These are phyloP conservation scores for Penicillium antarcticum DNA, from an alignment of 495 filamentous ascomycete genomes.

Conservation along the genomic window DNA sequence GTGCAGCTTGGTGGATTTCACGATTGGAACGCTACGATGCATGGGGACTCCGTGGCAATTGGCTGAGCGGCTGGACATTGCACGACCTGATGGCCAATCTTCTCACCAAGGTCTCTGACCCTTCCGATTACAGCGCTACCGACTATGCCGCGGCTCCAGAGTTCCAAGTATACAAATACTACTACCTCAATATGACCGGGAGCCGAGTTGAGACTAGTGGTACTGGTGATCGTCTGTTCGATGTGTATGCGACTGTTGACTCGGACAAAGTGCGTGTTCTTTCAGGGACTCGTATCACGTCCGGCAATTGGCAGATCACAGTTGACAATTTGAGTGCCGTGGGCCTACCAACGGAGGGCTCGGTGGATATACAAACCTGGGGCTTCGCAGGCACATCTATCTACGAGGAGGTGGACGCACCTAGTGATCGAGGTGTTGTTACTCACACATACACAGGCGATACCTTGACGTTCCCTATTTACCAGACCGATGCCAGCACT, in stretches of 20 bases:
- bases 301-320: conserved; percentile 32
- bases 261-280: conserved; percentile 27
- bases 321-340: conserved; percentile 24
- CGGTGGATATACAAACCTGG: conserved; percentile 29
- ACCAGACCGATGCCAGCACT: conserved; percentile 27
- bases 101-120: conserved; percentile 10
- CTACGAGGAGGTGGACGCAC: conserved; percentile 25
- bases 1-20: conserved; percentile 37
- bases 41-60: conserved; percentile 39
- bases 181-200: conserved; percentile 37
- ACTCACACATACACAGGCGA: conserved; percentile 28
- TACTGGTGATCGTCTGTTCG: conserved; percentile 28
- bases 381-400: conserved; percentile 11
- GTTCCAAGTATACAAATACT: conserved; percentile 45
- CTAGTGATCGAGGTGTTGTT: conserved; percentile 25
- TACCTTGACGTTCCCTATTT: conserved; percentile 31
- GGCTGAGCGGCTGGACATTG: conserved; percentile 28
- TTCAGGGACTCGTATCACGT: conserved; percentile 22
- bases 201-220: conserved; percentile 26
- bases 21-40: conserved; percentile 36
- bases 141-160: conserved; percentile 33
- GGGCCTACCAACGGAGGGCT: conserved; percentile 26
- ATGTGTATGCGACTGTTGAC: conserved; percentile 32
- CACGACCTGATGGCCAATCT: conserved; percentile 38
- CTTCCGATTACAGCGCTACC: conserved; percentile 9